phyloP scores from a whole-genome alignment of 164 flowering plant species.

The Warburgia ugandensis region DNA sequence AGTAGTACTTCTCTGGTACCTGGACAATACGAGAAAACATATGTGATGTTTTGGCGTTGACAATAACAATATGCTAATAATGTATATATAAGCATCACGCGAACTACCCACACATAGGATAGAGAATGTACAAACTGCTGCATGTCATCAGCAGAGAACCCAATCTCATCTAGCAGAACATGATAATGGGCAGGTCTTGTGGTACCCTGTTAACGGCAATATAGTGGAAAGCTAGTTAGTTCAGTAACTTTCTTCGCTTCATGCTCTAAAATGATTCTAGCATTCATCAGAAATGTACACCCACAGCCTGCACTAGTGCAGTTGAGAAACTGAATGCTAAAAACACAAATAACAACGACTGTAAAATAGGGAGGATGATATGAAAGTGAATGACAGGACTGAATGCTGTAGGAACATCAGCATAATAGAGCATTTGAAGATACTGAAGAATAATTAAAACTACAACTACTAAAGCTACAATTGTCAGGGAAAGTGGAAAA shows the following conservation, averaged over 20 bases:
- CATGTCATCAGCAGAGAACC: conserved; percentile 66
- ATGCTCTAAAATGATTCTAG: too few species aligned
- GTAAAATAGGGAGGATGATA: too few species aligned
- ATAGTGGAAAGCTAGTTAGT: too few species aligned
- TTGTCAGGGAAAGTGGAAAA: background rate
- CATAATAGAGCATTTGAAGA: conserved; percentile 48
- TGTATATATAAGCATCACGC: background rate
- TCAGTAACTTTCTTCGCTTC: too few species aligned
- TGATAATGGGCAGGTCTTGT: conserved; percentile 79
- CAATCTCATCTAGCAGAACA: conserved; percentile 61
- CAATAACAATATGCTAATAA: background rate
- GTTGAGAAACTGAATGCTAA: too few species aligned
- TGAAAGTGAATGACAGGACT: conserved; percentile 39
- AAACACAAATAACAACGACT: too few species aligned
- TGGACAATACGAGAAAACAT: conserved; percentile 11
- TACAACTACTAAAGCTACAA: too few species aligned
- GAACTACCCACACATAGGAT: conserved; percentile 68
- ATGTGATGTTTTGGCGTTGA: background rate
- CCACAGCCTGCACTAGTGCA: too few species aligned
- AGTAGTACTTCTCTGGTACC: conserved; percentile 83
- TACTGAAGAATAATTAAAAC: conserved; percentile 14
- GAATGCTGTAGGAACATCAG: conserved; percentile 51
- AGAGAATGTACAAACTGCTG: conserved; percentile 80
- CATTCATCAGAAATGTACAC: too few species aligned
- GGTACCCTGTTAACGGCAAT: conserved; percentile 39